Evolutionary conservation across 768 basidiomycete genomes (phyloP), one percentile per base, ranked within the genome.

Genomic region (Pleurotus giganteus): DNA sequence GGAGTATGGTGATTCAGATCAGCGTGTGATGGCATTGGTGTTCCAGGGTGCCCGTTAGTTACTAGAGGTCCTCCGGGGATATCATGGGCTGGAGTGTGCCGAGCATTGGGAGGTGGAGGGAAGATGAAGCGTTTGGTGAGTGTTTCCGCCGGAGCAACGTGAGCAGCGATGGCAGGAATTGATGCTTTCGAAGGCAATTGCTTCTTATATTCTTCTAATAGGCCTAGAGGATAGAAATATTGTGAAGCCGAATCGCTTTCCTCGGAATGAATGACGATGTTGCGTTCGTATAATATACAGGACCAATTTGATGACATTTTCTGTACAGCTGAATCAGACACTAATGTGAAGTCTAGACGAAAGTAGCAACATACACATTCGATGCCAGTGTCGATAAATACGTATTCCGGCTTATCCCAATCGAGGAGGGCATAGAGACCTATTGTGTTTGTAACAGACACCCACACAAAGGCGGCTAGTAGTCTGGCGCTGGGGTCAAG

Each of bases 241-340:
- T 89, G 87, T 54, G 71, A 81, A 0, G 85, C 86, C 3, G 75
- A 75, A 6, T 83, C 81, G 50, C 77, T 78, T 65, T 87, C 86
- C 68, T 89, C 88, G 32, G 81, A 85, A 61, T 89, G 88, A 32
- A 89, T 85, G 31, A 88, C 85, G 55, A 89, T 85, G 58, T 86
- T 79, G 28, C 65, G 60, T 58, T 88, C 78, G 61, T 79, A 81
- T 8, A 88, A 67, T 44, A 88, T 88, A 61, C 87, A 89, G 21
- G 86, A 88, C 88, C 88, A 89, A 55, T 88, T 89, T 8, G 86
- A 84, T 17, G 84, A 85, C 64, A 77, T 73, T 11, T 80, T 75
- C 87, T 88, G 44, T 32, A 27, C 32, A 27, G 31, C 53, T 44
- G 23, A 21, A 28, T 54, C 39, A 19, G 42, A 39, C 39, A 44